Base-by-base conservation (phyloP, 1,284 basidiomycete species). In the Cryptococcus sp. region DNA sequence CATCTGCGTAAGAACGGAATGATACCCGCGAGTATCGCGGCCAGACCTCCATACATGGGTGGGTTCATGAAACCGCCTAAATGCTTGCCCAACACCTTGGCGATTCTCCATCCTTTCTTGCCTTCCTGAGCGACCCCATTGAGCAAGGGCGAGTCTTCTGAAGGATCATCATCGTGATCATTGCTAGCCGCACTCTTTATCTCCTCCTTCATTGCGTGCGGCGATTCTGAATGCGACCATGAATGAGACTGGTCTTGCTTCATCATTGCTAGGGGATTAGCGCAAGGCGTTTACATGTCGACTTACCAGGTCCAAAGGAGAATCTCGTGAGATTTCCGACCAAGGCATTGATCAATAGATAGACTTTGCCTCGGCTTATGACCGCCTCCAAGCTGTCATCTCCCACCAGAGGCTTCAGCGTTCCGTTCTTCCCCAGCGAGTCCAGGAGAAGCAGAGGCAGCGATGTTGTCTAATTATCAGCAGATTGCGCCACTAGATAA, bases 291-390 rank as follows among this genome's bases (percentile, higher is more conserved):
- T 22, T 40, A 19, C 45, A 25, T 22, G 40, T 46, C 11, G 15
- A 55, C 64, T 52, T 45, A 65, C 64, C 60, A 23, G 64, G 65
- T 7, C 62, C 67, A 26, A 70, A 62, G 3, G 66, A 54, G 46
- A 65, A 70, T 23, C 66, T 58, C 7, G 67, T 65, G 26, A 75
- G 54, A 50, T 76, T 75, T 23, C 65, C 63, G 11, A 71, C 61
- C 40, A 76, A 52, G 2, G 73, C 66, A 38, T 76, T 75, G 57
- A 78, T 71, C 46, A 78, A 55, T 26, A 78, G 56, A 45, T 73
- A 75, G 3, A 75, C 72, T 55, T 65, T 65, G 17, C 68, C 73
- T 34, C 70, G 53, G 11, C 58, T 57, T 10, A 77, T 54, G 2
- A 71, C 61, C n/a, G 59, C 52, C 3, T 56, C 58, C 10, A 72